Evolutionary conservation across 345 rosid species (phyloP), one percentile per base, ranked within the genome.

Genomic region (Eucalyptus melliodora): DNA sequence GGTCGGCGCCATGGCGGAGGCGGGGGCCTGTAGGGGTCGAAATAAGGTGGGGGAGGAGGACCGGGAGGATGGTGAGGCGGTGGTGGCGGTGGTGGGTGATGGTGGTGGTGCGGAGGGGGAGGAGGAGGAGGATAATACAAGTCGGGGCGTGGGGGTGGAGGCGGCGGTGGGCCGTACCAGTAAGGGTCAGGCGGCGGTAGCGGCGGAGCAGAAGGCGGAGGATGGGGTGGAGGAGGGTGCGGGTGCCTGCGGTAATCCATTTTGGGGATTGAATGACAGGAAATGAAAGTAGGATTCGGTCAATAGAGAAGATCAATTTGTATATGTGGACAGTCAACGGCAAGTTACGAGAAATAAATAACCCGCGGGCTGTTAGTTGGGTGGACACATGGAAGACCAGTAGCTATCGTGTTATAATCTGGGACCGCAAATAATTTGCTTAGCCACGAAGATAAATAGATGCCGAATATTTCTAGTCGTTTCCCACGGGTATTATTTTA

Each of bases 21-120:
- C 16, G 90, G 88, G 13, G 86, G 90, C 47, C 90, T 50, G 44
- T 86, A 89, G 31, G 90, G 90, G 50, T 89, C 88, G n/a, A 44
- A 89, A 80, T n/a, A 89, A 47, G 87, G 90, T 1, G 90, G 90
- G 5, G 90, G 90, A 83, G 90, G 90, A n/a, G 87, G 90, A 30
- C 90, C 90, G 9, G 85, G 90, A 17, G 90, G 90, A 30, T 42
- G 88, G 10, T 31, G 90, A 50, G 60, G 90, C 26, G 88, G 88
- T 4, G 86, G 88, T 7, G 90, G 90, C 2, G 90, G 90, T 0
- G 72, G 90, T 1, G 26, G 89, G 89, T 77, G 80, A 31, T 56
- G 87, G 9, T 47, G 88, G 69, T 24, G 87, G 91, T 59, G 87
- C 40, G 6, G 90, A 7, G 88, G 87, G 19, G 89, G 87, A 27